A percentile compares a stretch with the other conserved stretches of the same genome.
Conservation (phyloP, 2,329 filamentous ascomycete species). For the Fusarium stilboides region DNA sequence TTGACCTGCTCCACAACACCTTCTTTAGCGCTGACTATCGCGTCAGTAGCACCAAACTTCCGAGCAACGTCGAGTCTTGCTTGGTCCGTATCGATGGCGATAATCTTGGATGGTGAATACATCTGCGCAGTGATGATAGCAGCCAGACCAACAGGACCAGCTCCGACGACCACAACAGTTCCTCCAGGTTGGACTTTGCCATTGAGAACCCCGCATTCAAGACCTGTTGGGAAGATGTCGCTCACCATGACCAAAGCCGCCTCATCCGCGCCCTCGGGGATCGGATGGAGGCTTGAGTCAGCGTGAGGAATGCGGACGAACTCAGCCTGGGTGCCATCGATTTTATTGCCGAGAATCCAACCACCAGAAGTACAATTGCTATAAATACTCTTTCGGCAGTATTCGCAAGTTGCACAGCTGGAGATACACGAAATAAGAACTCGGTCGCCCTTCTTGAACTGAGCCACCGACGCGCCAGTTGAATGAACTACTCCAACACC, state of each 20-base stretch:
- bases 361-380: constrained; percentile 68
- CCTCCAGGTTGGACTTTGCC: constrained; percentile 66
- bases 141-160: constrained; percentile 70
- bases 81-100: constrained; percentile 67
- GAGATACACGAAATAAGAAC: constrained; percentile 68
- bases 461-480: constrained; percentile 61
- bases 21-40: constrained; percentile 56
- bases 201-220: constrained; percentile 68
- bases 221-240: constrained; percentile 70
- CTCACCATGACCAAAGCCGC: constrained; percentile 64
- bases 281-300: constrained; percentile 62
- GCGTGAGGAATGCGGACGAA: constrained; percentile 68
- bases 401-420: constrained; percentile 66
- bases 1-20: constrained; percentile 58
- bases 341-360: constrained; percentile 68
- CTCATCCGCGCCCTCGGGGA: constrained; percentile 61
- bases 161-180: constrained; percentile 69
- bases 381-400: constrained; percentile 66
- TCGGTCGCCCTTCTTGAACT: constrained; percentile 64
- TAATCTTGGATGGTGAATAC: constrained; percentile 66
- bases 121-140: constrained; percentile 68
- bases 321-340: constrained; percentile 71
- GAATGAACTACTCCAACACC: constrained; percentile 66
- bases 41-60: constrained; percentile 64
- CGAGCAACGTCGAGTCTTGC: constrained; percentile 63